Base-by-base conservation (phyloP, 148 eudicot genomes). In the Rheum nobile region DNA sequence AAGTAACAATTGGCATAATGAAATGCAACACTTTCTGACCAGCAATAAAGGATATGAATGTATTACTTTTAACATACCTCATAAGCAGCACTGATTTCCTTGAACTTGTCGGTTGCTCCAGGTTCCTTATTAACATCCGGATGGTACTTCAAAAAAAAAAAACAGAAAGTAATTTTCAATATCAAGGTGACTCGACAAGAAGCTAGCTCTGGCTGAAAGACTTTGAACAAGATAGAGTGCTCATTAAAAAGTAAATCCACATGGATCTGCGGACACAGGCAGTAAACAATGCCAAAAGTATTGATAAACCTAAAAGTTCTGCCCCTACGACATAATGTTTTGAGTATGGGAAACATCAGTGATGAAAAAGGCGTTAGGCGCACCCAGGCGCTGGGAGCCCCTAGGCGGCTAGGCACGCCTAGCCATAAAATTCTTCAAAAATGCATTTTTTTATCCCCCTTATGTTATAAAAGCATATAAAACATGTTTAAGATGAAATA, bases 41-140 rank as follows among this genome's bases (percentile, higher is more conserved):
- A 32, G 41, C 41, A 31, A 31, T 1, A 17, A 34, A 16, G 41
- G 22, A 14, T 65, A 6, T 32, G 41, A 37, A 39, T 71, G 50
- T 22, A 35, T 19, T 13, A 67, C 11, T 71, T 32, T 44, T 61
- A 37, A 67, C 85, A 80, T 87, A 95, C 98, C 98, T 95, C 98
- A 81, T 95, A 95, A 22, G 98, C 98, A 82, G 89, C 79, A 82
- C 97, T 95, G 72, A 95, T 95, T 89, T 95, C 97, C 85, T 95
- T 95, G 77, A 95, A 95, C 83, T 95, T 95, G 22, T 95, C 98
- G n/a, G 98, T 90, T 75, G 98, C 98, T 69, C 96, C 96, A 70
- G 97, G 97, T 78, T 87, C 89, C 78, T 95, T 95, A 79, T 95
- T 95, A 78, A 91, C 98, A 86, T 95, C 98, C 22, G 98, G 98